Conservation (phyloP, 2,329 filamentous ascomycete genomes). For the Venturia aucupariae region DNA sequence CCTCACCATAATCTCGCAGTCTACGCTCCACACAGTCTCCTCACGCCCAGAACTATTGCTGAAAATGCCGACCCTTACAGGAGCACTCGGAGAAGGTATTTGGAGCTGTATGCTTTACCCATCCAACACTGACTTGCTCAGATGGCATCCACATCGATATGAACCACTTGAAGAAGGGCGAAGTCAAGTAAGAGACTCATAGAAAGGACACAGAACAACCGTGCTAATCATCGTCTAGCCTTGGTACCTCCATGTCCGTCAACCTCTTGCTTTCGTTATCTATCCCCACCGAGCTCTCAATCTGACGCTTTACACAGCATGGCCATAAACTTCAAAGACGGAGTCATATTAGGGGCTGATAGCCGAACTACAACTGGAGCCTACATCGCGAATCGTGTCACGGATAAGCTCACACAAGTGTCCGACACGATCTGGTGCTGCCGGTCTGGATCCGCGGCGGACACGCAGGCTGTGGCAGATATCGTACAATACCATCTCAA, state of each 20-base stretch:
- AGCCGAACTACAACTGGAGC: slow-evolving; percentile 94
- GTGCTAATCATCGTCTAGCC: slow-evolving; percentile 40
- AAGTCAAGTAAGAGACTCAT: slow-evolving; percentile 77
- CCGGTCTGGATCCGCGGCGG: slow-evolving; percentile 91
- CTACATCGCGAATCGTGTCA: slow-evolving; percentile 98
- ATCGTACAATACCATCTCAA: slow-evolving; percentile 96
- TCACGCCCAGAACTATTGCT: neutral
- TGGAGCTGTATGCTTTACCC: neutral
- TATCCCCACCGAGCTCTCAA: slow-evolving; percentile 19
- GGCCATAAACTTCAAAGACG: slow-evolving; percentile 98
- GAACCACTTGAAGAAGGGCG: slow-evolving; percentile 96
- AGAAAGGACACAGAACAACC: neutral
- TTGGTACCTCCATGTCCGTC: slow-evolving; percentile 92
- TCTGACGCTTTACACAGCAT: slow-evolving; percentile 50
- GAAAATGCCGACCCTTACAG: slow-evolving; percentile 1
- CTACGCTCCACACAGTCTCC: neutral
- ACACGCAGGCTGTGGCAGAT: slow-evolving; percentile 95
- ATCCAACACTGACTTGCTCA: slow-evolving; percentile 30
- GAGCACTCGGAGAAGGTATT: slow-evolving; percentile 1
- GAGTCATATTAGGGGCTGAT: slow-evolving; percentile 95
- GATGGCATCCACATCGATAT: slow-evolving; percentile 99
- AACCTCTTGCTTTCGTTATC: slow-evolving; percentile 17
- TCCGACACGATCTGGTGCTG: slow-evolving; percentile 99
- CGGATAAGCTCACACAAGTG: slow-evolving; percentile 97
- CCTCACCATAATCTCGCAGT: neutral